Conservation (phyloP, 352 stramenopile genomes). For the Pythium sukuiense region DNA sequence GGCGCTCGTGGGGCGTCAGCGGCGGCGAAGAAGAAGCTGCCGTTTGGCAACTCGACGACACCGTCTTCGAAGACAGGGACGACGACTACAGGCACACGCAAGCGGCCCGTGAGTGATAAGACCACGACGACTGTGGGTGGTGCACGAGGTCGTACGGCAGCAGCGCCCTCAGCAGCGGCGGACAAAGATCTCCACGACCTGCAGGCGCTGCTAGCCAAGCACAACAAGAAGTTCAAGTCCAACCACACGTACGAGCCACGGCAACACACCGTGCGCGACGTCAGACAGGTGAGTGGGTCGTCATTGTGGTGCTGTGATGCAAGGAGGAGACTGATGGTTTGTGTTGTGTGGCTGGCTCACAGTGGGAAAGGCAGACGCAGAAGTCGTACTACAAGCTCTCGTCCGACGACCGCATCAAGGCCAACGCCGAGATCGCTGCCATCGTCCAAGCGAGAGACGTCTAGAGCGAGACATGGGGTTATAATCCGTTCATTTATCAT, state of each 20-base stretch:
- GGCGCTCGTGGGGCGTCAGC: background rate
- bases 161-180: background rate
- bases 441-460: slow-evolving; percentile 36
- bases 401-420: slow-evolving; percentile 49
- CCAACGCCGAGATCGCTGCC: slow-evolving; percentile 69
- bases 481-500: too few relatives aligned
- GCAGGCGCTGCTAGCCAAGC: slow-evolving; percentile 53
- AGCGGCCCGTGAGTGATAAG: slow-evolving; percentile 5
- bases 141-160: slow-evolving; percentile 9
- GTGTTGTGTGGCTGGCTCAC: background rate
- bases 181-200: slow-evolving; percentile 40
- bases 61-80: background rate
- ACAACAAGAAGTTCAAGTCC: slow-evolving; percentile 83
- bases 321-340: background rate
- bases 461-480: background rate
- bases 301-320: background rate
- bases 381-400: slow-evolving; percentile 75
- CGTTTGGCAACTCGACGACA: slow-evolving; percentile 22
- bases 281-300: slow-evolving; percentile 48
- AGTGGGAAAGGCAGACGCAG: slow-evolving; percentile 73
- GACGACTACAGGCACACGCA: background rate
- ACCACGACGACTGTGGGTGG: background rate
- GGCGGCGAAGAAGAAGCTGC: slow-evolving; percentile 20
- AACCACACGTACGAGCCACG: slow-evolving; percentile 74
- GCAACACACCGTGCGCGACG: slow-evolving; percentile 76